Evolutionary conservation across 2,329 filamentous ascomycete genomes (phyloP), one percentile per base, ranked within the genome.

Genomic region (Aspergillus brunneoviolaceus): DNA sequence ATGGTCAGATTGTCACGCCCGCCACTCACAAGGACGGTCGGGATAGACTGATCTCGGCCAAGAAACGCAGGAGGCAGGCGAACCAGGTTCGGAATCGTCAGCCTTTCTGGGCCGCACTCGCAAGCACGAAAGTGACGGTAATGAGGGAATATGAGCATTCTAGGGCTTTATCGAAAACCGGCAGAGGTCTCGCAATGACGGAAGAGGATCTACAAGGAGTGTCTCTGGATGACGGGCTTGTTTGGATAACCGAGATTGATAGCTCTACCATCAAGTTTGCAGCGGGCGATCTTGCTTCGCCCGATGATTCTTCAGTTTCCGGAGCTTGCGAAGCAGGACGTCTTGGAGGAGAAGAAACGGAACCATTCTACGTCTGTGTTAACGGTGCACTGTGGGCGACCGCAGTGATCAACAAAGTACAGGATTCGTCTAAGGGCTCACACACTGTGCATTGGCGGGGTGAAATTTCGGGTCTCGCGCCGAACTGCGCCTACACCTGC

Each of bases 91-190:
- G 93, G 75, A 91, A 92, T 74, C 88, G 92, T 72, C 93, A 97
- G 78, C 93, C 93, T 52, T 85, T 97, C 65, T 97, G 93, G 93
- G 92, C 93, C 65, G 93, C 93, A 51, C 85, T 97, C 68, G 93
- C 93, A 55, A 96, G 92, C 79, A 96, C 93, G 72, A 97, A 97
- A 82, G 93, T 97, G 74, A 94, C 95, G 69, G 92, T 96, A 78
- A 88, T 96, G 72, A 95, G 96, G 79, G 93, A 92, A 77, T 91
- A 91, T 69, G 89, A 92, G 77, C 85, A 96, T 73, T 94, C 90
- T 77, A 80, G 84, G 66, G 76, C 74, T 56, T 65, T 74, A 51
- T 76, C 73, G 10, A 76, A 76, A 67, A 75, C 74, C 25, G 68
- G 72, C 47, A 72, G 74, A 57, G 72, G 74, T 59, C 67, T 75